Evolutionary conservation across 768 basidiomycete genomes (phyloP), one percentile per base, ranked within the genome.

Genomic region (Leccinum olivaceopallidum): DNA sequence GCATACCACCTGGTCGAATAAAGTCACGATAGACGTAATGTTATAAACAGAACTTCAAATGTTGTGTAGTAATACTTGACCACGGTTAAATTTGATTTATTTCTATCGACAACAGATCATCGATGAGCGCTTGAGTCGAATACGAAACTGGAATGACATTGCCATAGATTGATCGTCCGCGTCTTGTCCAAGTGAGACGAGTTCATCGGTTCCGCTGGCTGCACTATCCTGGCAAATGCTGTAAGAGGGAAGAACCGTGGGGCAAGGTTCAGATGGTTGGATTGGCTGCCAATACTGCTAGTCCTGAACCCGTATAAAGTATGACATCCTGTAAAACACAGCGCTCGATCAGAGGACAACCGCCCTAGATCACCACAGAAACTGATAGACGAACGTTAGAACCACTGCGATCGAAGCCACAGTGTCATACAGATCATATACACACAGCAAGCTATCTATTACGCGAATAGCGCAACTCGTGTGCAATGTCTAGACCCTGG

Each of bases 401-500:
- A n/a, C 18, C 39, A 42, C 39, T 9, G 18, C 8, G 39, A 42
- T 42, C 42, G 42, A 42, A 42, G 42, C 9, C 18, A 28, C 26
- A 28, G 28, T 18, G 18, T n/a, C 42, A 42, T 42, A 42, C n/a
- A n/a, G 0, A 10, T n/a, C n/a, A 42, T 9, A 10, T 9, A n/a
- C 12, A 51, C 60, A 51, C 60, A 63, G 42, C 61, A 63, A 39
- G 12, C 2, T 36, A 18, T 42, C 39, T 42, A 5, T 42, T 18
- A 6, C 3, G 18, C 18, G 18, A 6, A 18, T n/a, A 14, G 12
- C 6, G 8, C 7, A 30, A 28, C 32, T 57, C 16, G 16, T n/a
- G 9, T 26, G 14, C 2, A 16, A 22, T 20, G 12, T n/a, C 13
- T 47, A 13, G 49, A 14, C 47, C 18, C 53, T 20, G 56, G 48